Base-by-base conservation (phyloP, 768 basidiomycete species). In the Trametes villosa region DNA sequence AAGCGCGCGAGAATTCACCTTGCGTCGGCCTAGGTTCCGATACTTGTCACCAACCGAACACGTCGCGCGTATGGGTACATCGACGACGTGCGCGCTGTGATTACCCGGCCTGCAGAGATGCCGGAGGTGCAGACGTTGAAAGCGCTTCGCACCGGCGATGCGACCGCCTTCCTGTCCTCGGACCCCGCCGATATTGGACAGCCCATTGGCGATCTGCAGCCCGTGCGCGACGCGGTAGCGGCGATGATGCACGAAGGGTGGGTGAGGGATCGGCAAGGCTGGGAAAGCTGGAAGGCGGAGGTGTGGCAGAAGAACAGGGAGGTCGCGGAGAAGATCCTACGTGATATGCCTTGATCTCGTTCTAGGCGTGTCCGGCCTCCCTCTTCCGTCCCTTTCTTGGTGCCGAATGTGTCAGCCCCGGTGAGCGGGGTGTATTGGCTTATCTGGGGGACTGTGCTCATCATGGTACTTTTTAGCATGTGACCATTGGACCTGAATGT, bases 21-120 rank as follows among this genome's bases (percentile, higher is more conserved):
- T 50, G 49, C 17, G 17, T 41, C n/a, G 2, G 15, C 7, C 8
- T 58, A 77, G 76, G 71, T 78, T 6, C 78, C 79, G 13, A 71
- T 79, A n/a, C 72, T 81, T 26, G 74, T 75, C 30, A 81, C 77
- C 2, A 67, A 70, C 18, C 78, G 76, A 57, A 77, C 75, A 38
- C 73, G 74, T 22, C 65, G 69, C 38, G 67, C 76, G 24, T 79
- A 81, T 59, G 70, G 68, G 4, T 77, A 79, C 58, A 74, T 74
- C 45, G 71, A 76, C 59, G 74, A 78, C 59, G 68, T 73, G 40
- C 60, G 75, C 17, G 73, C 73, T 1, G 72, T 74, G 7, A 70
- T 79, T 51, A 76, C 74, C 9, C 73, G 78, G 4, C 78, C 79
- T 18, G 68, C 76, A 0, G 78, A 73, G 15, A 72, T 81, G 68